Evolutionary conservation across 352 stramenopile genomes (phyloP), one percentile per base, ranked within the genome.

Genomic region (Phytophthora pluvialis): DNA sequence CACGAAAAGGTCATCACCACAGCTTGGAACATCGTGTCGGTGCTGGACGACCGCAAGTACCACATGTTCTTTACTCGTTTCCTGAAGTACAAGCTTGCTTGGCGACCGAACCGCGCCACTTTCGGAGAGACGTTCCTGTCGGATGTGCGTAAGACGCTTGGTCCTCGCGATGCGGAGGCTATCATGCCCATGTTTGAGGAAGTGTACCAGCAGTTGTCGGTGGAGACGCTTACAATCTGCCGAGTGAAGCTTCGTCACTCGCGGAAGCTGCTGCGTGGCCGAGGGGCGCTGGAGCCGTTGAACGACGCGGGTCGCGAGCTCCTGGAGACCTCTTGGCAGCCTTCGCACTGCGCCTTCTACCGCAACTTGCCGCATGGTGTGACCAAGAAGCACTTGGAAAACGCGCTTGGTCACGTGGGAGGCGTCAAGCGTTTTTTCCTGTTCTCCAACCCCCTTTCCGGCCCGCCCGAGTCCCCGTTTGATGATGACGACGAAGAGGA

Each of bases 31-130:
- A 90, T 95, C 44, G 86, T 92, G 25, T 89, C 82, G 21, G 77
- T 95, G 59, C 70, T 95, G 15, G 80, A 93, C 51, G 86, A 95
- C 60, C 84, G 83, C 43, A 78, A 91, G 76, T 94, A 94, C 63
- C 88, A 95, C 66, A 85, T 91, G 56, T 95, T 95, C 64, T 95
- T 93, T 67, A 89, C 78, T 42, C 88, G 88, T 29, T 93, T 94
- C 67, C 75, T 95, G 33, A 89, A 91, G 70, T 88, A 95, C 76
- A 95, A 95, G 63, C 78, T 95, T 47, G 86, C 86, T 47, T 94
- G 85, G 85, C 74, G 88, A 7, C 87, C 88, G 7, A 93, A 89
- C 64, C 84, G 84, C 47, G 39, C 80, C 9, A 93, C 81, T 3
- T 95, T 93, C 29, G 85, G 79, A 18, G 75, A 91, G 32, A 95